Percentiles rank a stretch among this genome's conserved stretches.
Evolutionary conservation across 441 rosid species (phyloP).

Genomic region (Pelargonium myrrhifolium): DNA sequence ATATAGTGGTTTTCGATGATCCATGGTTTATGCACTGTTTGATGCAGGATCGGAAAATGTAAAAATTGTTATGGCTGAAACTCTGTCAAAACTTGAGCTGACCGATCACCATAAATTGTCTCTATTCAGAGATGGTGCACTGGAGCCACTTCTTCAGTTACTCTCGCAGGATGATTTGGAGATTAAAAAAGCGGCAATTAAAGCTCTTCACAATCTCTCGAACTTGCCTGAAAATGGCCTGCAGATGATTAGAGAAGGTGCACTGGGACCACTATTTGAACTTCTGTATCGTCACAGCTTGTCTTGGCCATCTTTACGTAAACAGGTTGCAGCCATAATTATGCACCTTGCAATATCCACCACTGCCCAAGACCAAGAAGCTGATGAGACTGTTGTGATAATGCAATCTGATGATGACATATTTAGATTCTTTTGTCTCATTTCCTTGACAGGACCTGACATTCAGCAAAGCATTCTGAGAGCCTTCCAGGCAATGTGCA

Average conservation of each 20-base stretch:
- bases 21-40: not conserved
- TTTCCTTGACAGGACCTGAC: conserved; percentile 32
- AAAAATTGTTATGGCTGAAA: conserved; percentile 24
- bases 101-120: conserved; percentile 31
- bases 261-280: conserved; percentile 26
- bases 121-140: conserved; percentile 27
- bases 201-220: conserved; percentile 32
- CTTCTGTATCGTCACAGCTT: conserved; percentile 34
- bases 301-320: conserved; percentile 27
- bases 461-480: conserved; percentile 31
- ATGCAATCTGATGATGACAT: conserved; percentile 32
- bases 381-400: conserved; percentile 21
- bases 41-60: conserved; percentile 28
- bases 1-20: not conserved
- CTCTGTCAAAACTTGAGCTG: conserved; percentile 31
- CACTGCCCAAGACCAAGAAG: conserved; percentile 12
- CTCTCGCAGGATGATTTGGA: conserved; percentile 25
- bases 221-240: conserved; percentile 29
- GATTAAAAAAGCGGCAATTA: conserved; percentile 26
- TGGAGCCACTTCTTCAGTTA: conserved; percentile 27
- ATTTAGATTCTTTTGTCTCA: conserved; percentile 28
- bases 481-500: conserved; percentile 29
- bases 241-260: conserved; percentile 33
- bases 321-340: conserved; percentile 29
- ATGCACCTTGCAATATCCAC: conserved; percentile 36